A percentile compares a stretch with the other conserved stretches of the same genome.
Conservation (phyloP, 371 early-diverging fungal genomes). For the Funneliformis caledonium region DNA sequence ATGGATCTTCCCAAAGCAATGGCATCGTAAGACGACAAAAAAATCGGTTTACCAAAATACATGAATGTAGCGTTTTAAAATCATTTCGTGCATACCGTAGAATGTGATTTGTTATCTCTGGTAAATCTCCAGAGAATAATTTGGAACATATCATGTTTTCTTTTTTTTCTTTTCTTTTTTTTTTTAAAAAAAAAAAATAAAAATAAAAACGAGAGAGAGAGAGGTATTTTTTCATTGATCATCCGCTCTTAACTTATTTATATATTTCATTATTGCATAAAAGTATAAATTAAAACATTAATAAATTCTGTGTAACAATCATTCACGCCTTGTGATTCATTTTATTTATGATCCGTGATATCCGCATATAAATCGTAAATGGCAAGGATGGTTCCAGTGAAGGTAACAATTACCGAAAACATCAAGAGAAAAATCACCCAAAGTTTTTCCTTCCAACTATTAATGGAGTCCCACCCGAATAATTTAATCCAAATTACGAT, state of each 20-base stretch:
- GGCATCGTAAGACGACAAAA: neutral
- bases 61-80: neutral
- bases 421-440: conserved; percentile 20
- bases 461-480: conserved; percentile 54
- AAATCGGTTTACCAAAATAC: neutral
- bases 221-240: too few relatives aligned
- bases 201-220: too few relatives aligned
- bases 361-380: neutral
- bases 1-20: conserved; percentile 18
- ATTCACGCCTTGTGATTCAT: too few relatives aligned
- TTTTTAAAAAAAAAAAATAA: too few relatives aligned
- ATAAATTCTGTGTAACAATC: too few relatives aligned
- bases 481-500: conserved; percentile 76
- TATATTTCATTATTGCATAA: too few relatives aligned
- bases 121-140: too few relatives aligned
- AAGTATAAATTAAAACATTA: too few relatives aligned
- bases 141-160: too few relatives aligned
- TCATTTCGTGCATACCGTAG: neutral
- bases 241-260: too few relatives aligned
- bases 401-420: neutral
- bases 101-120: too few relatives aligned
- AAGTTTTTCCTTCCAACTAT: conserved; percentile 9
- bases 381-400: conserved; percentile 31
- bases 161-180: too few relatives aligned
- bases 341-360: neutral